phyloP scores from a whole-genome alignment of 306 rosid genomes.

The Trifolium subterraneum region DNA sequence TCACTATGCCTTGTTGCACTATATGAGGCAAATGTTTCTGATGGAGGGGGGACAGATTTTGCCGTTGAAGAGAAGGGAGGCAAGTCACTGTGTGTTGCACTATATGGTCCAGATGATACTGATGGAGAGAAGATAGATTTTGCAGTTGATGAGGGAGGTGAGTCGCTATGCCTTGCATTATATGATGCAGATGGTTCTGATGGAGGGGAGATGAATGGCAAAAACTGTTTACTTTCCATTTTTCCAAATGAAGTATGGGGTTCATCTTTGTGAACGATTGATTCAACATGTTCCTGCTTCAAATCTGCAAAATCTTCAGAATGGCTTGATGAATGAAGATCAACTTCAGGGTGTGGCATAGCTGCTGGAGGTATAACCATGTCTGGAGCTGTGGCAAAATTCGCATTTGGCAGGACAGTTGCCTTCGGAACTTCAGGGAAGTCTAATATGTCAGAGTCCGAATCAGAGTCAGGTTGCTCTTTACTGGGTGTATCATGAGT shows the following conservation, averaged over 20 bases:
- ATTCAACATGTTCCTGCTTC: slow-evolving; percentile 42
- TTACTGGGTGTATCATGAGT: slow-evolving; percentile 48
- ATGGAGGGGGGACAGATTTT: slow-evolving; percentile 57
- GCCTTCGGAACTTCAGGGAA: slow-evolving; percentile 84
- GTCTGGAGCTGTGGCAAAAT: slow-evolving; percentile 63
- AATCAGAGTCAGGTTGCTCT: slow-evolving; percentile 75
- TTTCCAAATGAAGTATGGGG: slow-evolving; percentile 56
- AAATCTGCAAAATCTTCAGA: slow-evolving; percentile 43
- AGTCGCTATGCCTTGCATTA: background rate
- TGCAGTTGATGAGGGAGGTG: background rate
- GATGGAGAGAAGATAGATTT: slow-evolving; percentile 62
- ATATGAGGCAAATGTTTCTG: slow-evolving; percentile 53
- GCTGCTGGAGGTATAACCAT: slow-evolving; percentile 45
- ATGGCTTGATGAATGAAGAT: slow-evolving; percentile 45
- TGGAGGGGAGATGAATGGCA: slow-evolving; percentile 84
- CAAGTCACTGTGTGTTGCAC: background rate
- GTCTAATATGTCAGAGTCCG: slow-evolving; percentile 63
- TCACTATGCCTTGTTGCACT: slow-evolving; percentile 48
- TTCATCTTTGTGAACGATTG: slow-evolving; percentile 50
- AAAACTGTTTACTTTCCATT: slow-evolving; percentile 65
- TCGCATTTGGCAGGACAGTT: slow-evolving; percentile 49
- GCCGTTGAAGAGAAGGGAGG: background rate
- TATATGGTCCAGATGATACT: slow-evolving; percentile 50
- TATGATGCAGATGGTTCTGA: slow-evolving; percentile 29
- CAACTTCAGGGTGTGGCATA: slow-evolving; percentile 46